These are phyloP conservation scores for Septoria linicola DNA, from an alignment of 2,329 filamentous ascomycete genomes.

Conservation along the genomic window DNA sequence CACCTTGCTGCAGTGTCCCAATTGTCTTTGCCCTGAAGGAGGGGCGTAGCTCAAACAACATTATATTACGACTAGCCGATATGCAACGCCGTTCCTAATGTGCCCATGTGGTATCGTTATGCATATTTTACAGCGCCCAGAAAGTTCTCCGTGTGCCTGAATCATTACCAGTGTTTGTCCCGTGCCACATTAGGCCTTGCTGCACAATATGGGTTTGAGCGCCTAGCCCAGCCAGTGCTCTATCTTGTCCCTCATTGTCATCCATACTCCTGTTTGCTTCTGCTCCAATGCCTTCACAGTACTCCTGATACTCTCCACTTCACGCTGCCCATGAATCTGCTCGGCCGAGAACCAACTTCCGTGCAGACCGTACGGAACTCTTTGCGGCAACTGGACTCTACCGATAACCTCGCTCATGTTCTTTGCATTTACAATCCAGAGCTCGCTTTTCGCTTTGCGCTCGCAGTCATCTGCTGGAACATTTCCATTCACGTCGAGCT, in stretches of 20 bases:
- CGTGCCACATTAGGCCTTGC: not conserved
- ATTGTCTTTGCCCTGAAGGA: no score
- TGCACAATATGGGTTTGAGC: no score
- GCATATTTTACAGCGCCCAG: not conserved
- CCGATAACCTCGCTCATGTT: slow-evolving; percentile 62
- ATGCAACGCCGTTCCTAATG: not conserved
- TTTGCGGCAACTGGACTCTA: slow-evolving; percentile 60
- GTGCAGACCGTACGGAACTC: slow-evolving; percentile 69
- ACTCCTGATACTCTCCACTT: slow-evolving; percentile 37
- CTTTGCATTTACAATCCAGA: slow-evolving; percentile 67
- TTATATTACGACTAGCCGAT: no score
- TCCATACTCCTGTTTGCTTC: slow-evolving; percentile 33
- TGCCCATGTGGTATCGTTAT: not conserved
- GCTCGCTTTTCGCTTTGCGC: slow-evolving; percentile 53
- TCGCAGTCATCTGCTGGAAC: slow-evolving; percentile 31
- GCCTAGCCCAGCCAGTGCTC: slow-evolving; percentile 33
- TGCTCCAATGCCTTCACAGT: slow-evolving; percentile 28
- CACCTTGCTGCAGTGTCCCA: no score
- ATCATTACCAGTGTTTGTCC: not conserved
- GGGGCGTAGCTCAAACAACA: no score
- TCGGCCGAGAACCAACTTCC: slow-evolving; percentile 60
- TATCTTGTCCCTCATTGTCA: slow-evolving; percentile 32
- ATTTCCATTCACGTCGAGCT: slow-evolving; percentile 46
- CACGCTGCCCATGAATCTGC: slow-evolving; percentile 52
- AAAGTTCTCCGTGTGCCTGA: not conserved